phyloP scores from a whole-genome alignment of 2,329 filamentous ascomycete genomes.

The Fusarium zealandicum region DNA sequence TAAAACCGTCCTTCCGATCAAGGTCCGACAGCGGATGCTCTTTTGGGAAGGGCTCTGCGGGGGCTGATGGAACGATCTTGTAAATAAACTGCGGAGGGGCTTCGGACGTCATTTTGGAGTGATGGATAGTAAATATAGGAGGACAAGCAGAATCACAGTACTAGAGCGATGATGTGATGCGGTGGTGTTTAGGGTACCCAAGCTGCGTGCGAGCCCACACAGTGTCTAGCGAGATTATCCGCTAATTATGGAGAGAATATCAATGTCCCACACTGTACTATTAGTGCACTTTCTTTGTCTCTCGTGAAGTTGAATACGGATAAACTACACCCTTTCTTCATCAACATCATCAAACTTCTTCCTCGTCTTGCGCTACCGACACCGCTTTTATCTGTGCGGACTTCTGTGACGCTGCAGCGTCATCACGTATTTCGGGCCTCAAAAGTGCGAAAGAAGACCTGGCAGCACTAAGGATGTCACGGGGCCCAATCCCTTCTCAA shows the following conservation, averaged over 20 bases:
- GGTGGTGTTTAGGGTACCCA: slow-evolving; percentile 20
- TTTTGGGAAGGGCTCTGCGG: slow-evolving; percentile 60
- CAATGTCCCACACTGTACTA: slow-evolving; percentile 16
- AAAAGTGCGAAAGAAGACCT: slow-evolving; percentile 7
- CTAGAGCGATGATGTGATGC: not conserved
- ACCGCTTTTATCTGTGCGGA: slow-evolving; percentile 13
- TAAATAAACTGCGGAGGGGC: slow-evolving; percentile 58
- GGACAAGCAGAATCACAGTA: not conserved
- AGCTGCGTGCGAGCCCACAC: slow-evolving; percentile 13
- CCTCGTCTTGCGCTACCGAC: not conserved
- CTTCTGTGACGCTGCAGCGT: slow-evolving; percentile 26
- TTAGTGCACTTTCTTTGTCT: slow-evolving; percentile 15
- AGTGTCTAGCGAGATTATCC: not conserved
- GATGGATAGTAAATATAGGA: not conserved
- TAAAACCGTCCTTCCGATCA: slow-evolving; percentile 66
- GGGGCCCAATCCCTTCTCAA: slow-evolving; percentile 68
- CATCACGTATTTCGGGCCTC: slow-evolving; percentile 32
- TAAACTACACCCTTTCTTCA: not conserved
- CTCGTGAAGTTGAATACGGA: slow-evolving; percentile 23
- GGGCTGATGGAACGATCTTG: slow-evolving; percentile 65
- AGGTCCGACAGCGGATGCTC: slow-evolving; percentile 65
- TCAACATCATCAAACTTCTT: slow-evolving; percentile 19
- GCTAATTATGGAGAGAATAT: not conserved
- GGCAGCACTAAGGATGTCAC: slow-evolving; percentile 52
- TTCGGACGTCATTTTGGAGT: slow-evolving; percentile 41